Evolutionary conservation across 23 red algal species (phyloP).

Genomic region (Gracilaria domingensis): DNA sequence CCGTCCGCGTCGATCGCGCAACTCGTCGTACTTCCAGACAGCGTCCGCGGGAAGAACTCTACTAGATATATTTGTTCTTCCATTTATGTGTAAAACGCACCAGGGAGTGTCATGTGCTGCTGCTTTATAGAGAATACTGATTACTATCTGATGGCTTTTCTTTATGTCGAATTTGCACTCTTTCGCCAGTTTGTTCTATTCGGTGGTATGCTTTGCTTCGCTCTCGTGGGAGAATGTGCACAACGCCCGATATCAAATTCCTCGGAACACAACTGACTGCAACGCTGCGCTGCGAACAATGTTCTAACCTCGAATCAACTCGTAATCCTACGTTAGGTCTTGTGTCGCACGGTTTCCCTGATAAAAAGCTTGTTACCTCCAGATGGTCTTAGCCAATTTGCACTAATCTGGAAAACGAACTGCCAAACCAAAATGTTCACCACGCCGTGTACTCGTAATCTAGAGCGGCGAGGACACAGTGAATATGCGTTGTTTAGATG

Average conservation of each 20-base stretch:
- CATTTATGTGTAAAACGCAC: constrained; percentile 8
- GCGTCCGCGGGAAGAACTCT: constrained; percentile 33
- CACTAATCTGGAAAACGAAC: too few species aligned
- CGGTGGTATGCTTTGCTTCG: background rate
- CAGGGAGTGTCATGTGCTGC: constrained; percentile 21
- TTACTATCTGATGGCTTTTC: constrained; percentile 18
- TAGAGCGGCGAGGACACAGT: too few species aligned
- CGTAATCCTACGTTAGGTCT: constrained; percentile 22
- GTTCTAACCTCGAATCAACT: constrained; percentile 24
- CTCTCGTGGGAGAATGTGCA: background rate
- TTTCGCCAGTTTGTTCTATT: constrained; percentile 9
- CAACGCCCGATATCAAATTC: background rate
- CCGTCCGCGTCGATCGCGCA: constrained; percentile 84
- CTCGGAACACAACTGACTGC: constrained; percentile 13
- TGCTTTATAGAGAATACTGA: constrained; percentile 13
- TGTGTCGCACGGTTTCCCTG: constrained; percentile 19
- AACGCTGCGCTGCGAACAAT: background rate
- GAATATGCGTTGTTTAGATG: too few species aligned
- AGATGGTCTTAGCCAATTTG: too few species aligned
- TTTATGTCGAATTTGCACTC: background rate
- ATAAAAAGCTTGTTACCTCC: constrained; percentile 26
- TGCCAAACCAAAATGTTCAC: too few species aligned
- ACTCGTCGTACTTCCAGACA: constrained; percentile 48
- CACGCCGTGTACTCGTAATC: too few species aligned
- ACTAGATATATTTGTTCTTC: constrained; percentile 13